These are phyloP conservation scores for Cokeromyces recurvatus DNA, from an alignment of 371 early-diverging fungal species.

Conservation along the genomic window DNA sequence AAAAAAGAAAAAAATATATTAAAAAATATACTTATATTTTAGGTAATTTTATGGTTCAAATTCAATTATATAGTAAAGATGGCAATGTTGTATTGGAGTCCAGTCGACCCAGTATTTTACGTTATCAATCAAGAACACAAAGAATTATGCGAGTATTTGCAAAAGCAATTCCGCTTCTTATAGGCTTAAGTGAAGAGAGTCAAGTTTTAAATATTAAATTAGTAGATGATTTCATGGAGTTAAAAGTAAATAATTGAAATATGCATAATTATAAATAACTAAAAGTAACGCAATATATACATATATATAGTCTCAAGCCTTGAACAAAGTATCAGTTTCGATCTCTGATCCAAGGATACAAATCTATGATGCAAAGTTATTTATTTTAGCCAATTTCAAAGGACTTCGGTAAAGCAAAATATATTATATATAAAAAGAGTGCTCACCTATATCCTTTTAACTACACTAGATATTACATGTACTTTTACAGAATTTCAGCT, in stretches of 20 bases:
- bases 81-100: conserved; percentile 47
- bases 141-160: conserved; percentile 60
- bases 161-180: conserved; percentile 61
- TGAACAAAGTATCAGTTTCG: conserved; percentile 51
- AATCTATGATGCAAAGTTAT: conserved; percentile 61
- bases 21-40: too few relatives aligned
- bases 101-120: conserved; percentile 71
- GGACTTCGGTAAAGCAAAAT: conserved; percentile 72
- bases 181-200: conserved; percentile 65
- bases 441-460: neutral
- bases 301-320: conserved; percentile 33
- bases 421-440: conserved; percentile 9
- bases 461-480: conserved; percentile 61
- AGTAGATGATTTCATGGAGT: conserved; percentile 67
- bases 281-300: neutral
- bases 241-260: too few relatives aligned
- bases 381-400: conserved; percentile 71
- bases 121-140: conserved; percentile 70
- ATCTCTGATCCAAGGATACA: conserved; percentile 61
- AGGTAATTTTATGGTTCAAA: conserved; percentile 76
- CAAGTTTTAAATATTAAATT: conserved; percentile 60
- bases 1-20: too few relatives aligned
- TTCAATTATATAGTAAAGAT: conserved; percentile 52
- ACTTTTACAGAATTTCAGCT: conserved; percentile 70
- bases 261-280: conserved; percentile 6